Conservation (phyloP, 1,284 basidiomycete species). For the Microbotryomycetes sp. region DNA sequence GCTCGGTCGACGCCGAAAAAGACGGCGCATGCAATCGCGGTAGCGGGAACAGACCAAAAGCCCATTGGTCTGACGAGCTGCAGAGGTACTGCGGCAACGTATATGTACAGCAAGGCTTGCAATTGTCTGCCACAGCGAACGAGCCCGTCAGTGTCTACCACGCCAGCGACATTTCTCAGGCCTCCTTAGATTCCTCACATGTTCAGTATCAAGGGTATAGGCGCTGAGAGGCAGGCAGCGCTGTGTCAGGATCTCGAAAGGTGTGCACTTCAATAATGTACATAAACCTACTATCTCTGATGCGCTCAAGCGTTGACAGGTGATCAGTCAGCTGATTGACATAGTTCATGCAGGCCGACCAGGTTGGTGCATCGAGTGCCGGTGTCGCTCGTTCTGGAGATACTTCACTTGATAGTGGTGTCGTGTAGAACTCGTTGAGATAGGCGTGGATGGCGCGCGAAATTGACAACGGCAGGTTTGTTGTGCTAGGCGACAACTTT, state of each 20-base stretch:
- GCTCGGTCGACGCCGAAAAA: conserved; percentile 36
- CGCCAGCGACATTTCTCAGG: too few relatives aligned
- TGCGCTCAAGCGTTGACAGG: conserved; percentile 33
- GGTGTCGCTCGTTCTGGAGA: background rate
- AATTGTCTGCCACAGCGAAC: conserved; percentile 2
- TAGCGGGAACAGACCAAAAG: conserved; percentile 31
- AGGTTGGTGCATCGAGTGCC: conserved; percentile 24
- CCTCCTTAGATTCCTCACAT: conserved; percentile 12
- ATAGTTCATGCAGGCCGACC: conserved; percentile 21
- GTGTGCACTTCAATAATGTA: too few relatives aligned
- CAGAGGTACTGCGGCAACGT: conserved; percentile 34
- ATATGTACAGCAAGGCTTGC: conserved; percentile 35
- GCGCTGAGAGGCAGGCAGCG: conserved; percentile 12
- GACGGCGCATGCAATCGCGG: conserved; percentile 22
- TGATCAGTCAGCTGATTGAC: conserved; percentile 33
- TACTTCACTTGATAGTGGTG: conserved; percentile 6
- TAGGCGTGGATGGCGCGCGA: conserved; percentile 21
- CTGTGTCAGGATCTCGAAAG: too few relatives aligned
- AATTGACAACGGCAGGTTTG: conserved; percentile 26
- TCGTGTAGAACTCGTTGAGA: conserved; percentile 21
- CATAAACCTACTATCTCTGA: conserved; percentile 31
- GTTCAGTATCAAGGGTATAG: conserved; percentile 35
- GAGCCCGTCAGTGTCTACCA: background rate
- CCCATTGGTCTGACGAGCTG: conserved; percentile 33
- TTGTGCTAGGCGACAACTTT: background rate